Base-by-base conservation (phyloP, 2,329 filamentous ascomycete genomes). In the Arachnomyces sp. region DNA sequence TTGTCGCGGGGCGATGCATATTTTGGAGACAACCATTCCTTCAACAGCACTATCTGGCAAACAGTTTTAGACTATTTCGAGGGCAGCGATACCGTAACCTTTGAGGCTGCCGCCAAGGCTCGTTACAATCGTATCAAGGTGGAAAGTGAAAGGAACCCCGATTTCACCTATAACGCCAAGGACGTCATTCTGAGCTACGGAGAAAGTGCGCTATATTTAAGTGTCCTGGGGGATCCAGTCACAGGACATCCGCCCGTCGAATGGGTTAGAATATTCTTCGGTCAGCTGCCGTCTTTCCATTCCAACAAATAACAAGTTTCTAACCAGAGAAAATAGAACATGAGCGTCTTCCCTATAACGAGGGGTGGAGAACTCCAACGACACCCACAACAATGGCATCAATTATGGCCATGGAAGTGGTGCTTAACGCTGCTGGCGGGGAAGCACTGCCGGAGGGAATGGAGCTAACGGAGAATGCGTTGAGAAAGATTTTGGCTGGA, bases 181-280 rank as follows among this genome's bases (percentile, higher is more conserved):
- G 53, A 61, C 33, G 53, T 57, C 35, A 43, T 61, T 36, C 49
- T 61, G 29, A 50, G 50, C n/a, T 61, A 61, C 42, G 58, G 59
- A 33, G 61, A 65, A 49, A 62, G 57, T 2, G 57, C 59, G 1
- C 41, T 65, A 12, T 65, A 59, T 37, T 45, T 64, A 20, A 54
- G 56, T 20, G 49, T 55, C 2, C 59, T 65, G 54, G 55, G 58
- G 28, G 50, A 59, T 42, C 55, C 53, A 17, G 38, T 47, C 7
- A 54, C 47, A 6, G 61, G 60, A 11, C 49, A 58, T 18, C 56
- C 59, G 2, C 50, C 52, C 1, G 28, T 63, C 14, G 52, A 62
- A 20, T 63, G 55, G 46, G 53, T 63, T 9, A 52, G 51, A 16
- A 51, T 45, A 11, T 47, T 64, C 43, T 63, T 65, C 38, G 33